A percentile compares a stretch with the other conserved stretches of the same genome.
Evolutionary conservation across 2,329 filamentous ascomycete species (phyloP).

Genomic region (Chrysoporthe austroafricana): DNA sequence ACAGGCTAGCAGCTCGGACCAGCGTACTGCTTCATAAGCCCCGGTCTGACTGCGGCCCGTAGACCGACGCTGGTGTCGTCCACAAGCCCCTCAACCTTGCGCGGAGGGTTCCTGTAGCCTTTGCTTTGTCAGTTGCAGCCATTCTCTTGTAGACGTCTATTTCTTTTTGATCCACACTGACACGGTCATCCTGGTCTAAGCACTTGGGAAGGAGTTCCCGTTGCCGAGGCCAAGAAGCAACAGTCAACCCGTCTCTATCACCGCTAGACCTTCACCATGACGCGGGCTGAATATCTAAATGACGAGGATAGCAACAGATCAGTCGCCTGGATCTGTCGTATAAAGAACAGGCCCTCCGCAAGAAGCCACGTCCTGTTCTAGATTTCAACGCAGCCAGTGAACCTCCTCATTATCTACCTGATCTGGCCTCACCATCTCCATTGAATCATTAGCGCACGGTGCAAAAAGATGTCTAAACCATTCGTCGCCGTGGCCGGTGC

Average conservation of each 20-base stretch:
- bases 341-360: not conserved
- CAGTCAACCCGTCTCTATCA: not conserved
- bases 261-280: not conserved
- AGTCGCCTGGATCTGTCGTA: not conserved
- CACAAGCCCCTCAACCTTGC: not conserved
- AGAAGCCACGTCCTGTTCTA: not conserved
- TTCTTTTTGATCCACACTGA: not conserved
- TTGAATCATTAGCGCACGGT: not conserved
- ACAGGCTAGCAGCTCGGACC: not conserved
- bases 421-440: not conserved
- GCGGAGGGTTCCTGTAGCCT: no score
- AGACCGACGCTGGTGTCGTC: not conserved
- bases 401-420: not conserved
- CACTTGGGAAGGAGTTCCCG: not conserved
- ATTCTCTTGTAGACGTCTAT: not conserved
- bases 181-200: not conserved
- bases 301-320: not conserved
- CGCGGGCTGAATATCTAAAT: not conserved
- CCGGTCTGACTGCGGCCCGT: slow-evolving; percentile 8
- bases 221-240: not conserved
- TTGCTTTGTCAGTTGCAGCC: no score
- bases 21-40: slow-evolving; percentile 14
- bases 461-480: slow-evolving; percentile 25
- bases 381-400: not conserved
- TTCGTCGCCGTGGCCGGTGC: slow-evolving; percentile 30